Conservation (phyloP, 768 basidiomycete genomes). For the Naganishia vaughanmartiniae region DNA sequence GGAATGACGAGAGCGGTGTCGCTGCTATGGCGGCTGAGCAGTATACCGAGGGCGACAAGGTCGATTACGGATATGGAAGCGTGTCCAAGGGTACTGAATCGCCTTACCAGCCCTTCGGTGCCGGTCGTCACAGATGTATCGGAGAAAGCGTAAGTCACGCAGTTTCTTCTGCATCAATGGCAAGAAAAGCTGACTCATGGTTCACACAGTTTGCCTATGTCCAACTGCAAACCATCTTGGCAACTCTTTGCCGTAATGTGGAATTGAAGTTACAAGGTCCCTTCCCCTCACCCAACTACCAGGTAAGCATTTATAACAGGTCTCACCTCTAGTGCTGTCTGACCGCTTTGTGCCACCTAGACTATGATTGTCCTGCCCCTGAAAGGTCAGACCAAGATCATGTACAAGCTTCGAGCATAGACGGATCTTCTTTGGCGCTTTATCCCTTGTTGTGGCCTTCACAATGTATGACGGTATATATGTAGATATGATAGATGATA, state of each 20-base stretch:
- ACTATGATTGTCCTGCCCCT: conserved; percentile 89
- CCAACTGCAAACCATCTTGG: conserved; percentile 79
- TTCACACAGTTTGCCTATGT: conserved; percentile 78
- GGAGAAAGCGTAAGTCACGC: conserved; percentile 67
- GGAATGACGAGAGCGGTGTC: conserved; percentile 79
- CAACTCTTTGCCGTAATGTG: conserved; percentile 71
- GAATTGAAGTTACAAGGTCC: conserved; percentile 67
- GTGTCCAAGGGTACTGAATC: conserved; percentile 95
- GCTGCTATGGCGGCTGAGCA: conserved; percentile 73
- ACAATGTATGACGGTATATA: neutral
- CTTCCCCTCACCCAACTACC: conserved; percentile 84
- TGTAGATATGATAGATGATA: neutral
- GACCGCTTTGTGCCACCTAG: conserved; percentile 52
- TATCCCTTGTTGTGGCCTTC: neutral
- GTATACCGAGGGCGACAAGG: conserved; percentile 74
- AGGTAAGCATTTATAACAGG: conserved; percentile 59
- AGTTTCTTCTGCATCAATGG: neutral
- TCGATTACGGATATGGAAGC: conserved; percentile 93
- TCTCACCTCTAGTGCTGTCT: conserved; percentile 2
- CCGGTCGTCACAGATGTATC: conserved; percentile 91
- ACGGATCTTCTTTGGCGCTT: neutral
- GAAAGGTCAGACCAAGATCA: conserved; percentile 38
- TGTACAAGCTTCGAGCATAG: conserved; percentile 32
- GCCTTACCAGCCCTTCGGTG: conserved; percentile 96
- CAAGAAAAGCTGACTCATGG: conserved; percentile 35